A percentile compares a stretch with the other conserved stretches of the same genome.
These are phyloP conservation scores for Suillus subluteus DNA, from an alignment of 768 basidiomycete species.

Conservation along the genomic window DNA sequence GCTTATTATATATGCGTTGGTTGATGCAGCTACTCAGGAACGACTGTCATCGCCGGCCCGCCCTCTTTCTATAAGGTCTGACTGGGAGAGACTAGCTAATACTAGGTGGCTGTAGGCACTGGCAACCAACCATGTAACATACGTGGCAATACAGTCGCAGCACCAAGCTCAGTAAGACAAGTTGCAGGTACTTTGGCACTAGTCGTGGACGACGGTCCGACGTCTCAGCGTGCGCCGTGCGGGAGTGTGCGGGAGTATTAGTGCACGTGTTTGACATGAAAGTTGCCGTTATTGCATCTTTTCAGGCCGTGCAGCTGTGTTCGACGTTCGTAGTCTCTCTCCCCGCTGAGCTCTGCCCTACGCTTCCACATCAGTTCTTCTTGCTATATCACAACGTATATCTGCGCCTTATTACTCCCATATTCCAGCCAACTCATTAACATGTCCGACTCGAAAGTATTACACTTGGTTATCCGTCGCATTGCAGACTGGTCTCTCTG, in stretches of 20 bases:
- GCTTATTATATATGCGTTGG: background rate
- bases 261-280: background rate
- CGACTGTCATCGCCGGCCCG: background rate
- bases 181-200: background rate
- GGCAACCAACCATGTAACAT: background rate
- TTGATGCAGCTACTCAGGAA: background rate
- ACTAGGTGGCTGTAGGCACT: background rate
- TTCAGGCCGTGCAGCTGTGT: background rate
- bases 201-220: background rate
- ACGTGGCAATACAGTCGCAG: background rate
- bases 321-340: background rate
- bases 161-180: background rate
- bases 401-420: background rate
- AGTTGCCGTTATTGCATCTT: background rate
- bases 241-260: background rate
- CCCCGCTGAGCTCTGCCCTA: background rate
- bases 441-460: constrained; percentile 41
- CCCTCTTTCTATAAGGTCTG: background rate
- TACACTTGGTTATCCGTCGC: constrained; percentile 73
- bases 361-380: background rate
- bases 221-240: background rate
- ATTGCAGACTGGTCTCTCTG: constrained; percentile 75
- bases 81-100: background rate
- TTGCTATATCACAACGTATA: background rate
- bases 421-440: background rate